phyloP scores from a whole-genome alignment of 495 filamentous ascomycete species.

The Aspergillus ostianus region DNA sequence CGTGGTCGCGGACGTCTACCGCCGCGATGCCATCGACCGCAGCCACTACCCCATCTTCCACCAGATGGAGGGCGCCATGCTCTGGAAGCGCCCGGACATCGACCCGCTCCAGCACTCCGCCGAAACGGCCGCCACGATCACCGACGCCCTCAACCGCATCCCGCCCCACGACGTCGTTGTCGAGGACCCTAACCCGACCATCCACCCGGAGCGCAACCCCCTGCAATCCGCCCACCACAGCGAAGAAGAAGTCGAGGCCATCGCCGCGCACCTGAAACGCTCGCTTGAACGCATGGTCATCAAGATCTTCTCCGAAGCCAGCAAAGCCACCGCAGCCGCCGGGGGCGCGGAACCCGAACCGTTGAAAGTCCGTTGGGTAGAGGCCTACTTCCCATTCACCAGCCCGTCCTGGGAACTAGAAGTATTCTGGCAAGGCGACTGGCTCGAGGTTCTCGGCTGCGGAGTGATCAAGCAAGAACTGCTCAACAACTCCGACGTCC shows the following conservation, averaged over 20 bases:
- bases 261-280: slow-evolving; percentile 85
- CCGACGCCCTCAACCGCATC: slow-evolving; percentile 63
- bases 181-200: slow-evolving; percentile 80
- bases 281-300: slow-evolving; percentile 85
- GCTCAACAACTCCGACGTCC: slow-evolving; percentile 70
- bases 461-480: slow-evolving; percentile 86
- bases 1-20: slow-evolving; percentile 93
- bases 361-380: slow-evolving; percentile 86
- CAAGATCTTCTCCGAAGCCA: slow-evolving; percentile 80
- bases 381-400: slow-evolving; percentile 95
- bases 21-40: slow-evolving; percentile 90
- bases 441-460: slow-evolving; percentile 92
- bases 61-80: slow-evolving; percentile 93
- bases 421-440: slow-evolving; percentile 90
- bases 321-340: slow-evolving; percentile 57
- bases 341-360: slow-evolving; percentile 56
- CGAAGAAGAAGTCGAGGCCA: slow-evolving; percentile 73
- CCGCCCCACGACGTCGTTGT: slow-evolving; percentile 70
- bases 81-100: slow-evolving; percentile 75
- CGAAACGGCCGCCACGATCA: slow-evolving; percentile 47
- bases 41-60: slow-evolving; percentile 97
- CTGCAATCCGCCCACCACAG: slow-evolving; percentile 70
- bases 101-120: slow-evolving; percentile 51
- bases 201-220: slow-evolving; percentile 79
- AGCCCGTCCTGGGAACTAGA: slow-evolving; percentile 94